Evolutionary conservation across 176 grass and related monocot genomes (phyloP).

Genomic region (Zoysia japonica): DNA sequence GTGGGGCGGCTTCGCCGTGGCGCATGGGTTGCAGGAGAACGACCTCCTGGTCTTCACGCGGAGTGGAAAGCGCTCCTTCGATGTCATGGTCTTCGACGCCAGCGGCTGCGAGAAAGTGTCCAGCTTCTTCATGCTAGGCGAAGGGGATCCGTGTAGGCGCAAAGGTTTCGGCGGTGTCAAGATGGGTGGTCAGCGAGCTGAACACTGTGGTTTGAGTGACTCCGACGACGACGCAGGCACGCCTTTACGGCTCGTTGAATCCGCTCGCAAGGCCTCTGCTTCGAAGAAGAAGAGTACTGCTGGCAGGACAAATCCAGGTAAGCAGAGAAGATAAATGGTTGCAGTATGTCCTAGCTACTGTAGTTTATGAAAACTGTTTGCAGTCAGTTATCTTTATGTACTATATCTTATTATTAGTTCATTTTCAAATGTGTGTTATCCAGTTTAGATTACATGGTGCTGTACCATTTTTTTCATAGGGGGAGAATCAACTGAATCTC

Average conservation of each 20-base stretch:
- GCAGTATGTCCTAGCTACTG: neutral
- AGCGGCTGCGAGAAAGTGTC: conserved; percentile 47
- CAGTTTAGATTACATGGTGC: neutral
- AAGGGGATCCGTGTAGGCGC: neutral
- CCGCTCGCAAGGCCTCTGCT: neutral
- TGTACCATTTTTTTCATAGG: conserved; percentile 11
- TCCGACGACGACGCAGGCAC: neutral
- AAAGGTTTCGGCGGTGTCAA: neutral
- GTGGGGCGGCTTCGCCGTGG: conserved; percentile 57
- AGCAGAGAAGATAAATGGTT: neutral
- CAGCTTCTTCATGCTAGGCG: conserved; percentile 13
- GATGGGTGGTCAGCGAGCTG: neutral
- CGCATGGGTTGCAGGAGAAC: conserved; percentile 45
- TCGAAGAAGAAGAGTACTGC: conserved; percentile 18
- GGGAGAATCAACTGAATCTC: conserved; percentile 6
- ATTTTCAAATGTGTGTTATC: neutral
- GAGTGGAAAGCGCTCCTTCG: conserved; percentile 42
- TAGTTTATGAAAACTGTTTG: neutral
- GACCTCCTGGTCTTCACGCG: conserved; percentile 52
- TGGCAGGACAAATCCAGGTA: conserved; percentile 6
- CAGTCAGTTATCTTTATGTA: neutral
- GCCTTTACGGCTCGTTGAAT: neutral
- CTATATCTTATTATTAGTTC: neutral
- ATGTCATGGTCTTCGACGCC: conserved; percentile 52
- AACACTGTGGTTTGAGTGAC: neutral